Evolutionary conservation across 164 flowering plant genomes (phyloP), one percentile per base, ranked within the genome.

Genomic region (Hamamelis virginiana): DNA sequence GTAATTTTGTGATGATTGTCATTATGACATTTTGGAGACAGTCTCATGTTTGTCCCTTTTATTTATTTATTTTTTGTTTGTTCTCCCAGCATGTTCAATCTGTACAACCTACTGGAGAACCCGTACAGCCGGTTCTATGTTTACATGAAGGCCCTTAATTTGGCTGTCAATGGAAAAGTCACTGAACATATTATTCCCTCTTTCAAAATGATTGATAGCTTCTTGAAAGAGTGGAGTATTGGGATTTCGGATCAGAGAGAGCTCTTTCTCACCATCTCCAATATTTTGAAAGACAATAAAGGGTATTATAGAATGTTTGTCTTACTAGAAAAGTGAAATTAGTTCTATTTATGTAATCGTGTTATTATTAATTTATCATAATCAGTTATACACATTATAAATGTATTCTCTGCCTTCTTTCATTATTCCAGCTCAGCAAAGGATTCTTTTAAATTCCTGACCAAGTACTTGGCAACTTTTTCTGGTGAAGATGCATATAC

Each of bases 391-490:
- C 15, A 28, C 12, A 15, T 15, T 3, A 8, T 28, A 59, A 28
- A n/a, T 59, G 28, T 59, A 4, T 59, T 51, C 19, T 9, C 6
- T 26, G 5, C 9, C 21, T 69, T 26, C 45, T 15, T 41, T 64
- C 69, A 25, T 68, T 10, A 18, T 79, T 77, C 68, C 86, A 93
- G 99, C 81, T 77, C 84, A 1, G 82, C 83, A 27, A 93, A 87
- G 80, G 98, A 96, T 52, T 86, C 86, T 13, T 90, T 87, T 76
- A 75, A 80, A 58, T 91, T 87, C 80, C 78, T 89, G 71, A 87
- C 85, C 73, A 92, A 90, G 80, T 91, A 96, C 75, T 82, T 96
- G 80, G 94, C 80, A 53, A 91, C 98, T n/a, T 96, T 93, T 80
- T 87, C 90, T 28, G 83, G 80, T 65, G 96, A 91, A 72, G 98